phyloP scores from a whole-genome alignment of 2,329 filamentous ascomycete genomes.

The Ascocoryne sarcoides region DNA sequence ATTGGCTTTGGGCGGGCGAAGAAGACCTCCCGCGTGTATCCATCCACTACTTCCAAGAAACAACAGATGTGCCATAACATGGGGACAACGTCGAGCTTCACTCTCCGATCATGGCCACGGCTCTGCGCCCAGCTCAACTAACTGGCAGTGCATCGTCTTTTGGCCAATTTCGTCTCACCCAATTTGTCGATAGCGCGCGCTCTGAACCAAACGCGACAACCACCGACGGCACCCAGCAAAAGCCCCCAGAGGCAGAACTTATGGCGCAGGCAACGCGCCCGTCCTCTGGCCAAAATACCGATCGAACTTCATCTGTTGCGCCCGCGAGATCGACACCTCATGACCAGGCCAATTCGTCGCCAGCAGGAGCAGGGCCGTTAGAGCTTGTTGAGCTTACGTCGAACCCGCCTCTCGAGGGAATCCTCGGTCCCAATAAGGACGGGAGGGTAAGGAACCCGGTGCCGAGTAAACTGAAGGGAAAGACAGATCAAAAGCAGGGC shows the following conservation, averaged over 20 bases:
- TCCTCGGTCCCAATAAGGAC: slow-evolving; percentile 34
- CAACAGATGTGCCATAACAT: slow-evolving; percentile 15
- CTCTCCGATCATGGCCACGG: slow-evolving; percentile 21
- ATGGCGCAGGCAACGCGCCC: slow-evolving; percentile 23
- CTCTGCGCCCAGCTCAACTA: slow-evolving; percentile 14
- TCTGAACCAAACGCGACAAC: slow-evolving; percentile 5
- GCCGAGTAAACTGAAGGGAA: slow-evolving; percentile 53
- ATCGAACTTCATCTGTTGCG: slow-evolving; percentile 12
- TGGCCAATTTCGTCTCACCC: slow-evolving; percentile 16
- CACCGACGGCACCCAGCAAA: not conserved
- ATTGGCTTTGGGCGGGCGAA: slow-evolving; percentile 1
- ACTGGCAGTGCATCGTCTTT: slow-evolving; percentile 15
- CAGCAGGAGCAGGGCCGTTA: slow-evolving; percentile 37
- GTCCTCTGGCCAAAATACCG: slow-evolving; percentile 18
- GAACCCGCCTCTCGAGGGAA: slow-evolving; percentile 21
- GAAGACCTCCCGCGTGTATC: slow-evolving; percentile 2
- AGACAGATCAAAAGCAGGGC: slow-evolving; percentile 45
- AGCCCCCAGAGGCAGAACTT: slow-evolving; percentile 5
- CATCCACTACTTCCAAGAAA: slow-evolving; percentile 5
- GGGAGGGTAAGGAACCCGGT: slow-evolving; percentile 48
- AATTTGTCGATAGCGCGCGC: slow-evolving; percentile 15
- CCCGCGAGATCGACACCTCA: slow-evolving; percentile 15
- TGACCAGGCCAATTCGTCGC: slow-evolving; percentile 15
- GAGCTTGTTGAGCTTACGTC: slow-evolving; percentile 45
- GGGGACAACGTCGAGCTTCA: slow-evolving; percentile 17